A percentile compares a stretch with the other conserved stretches of the same genome.
Evolutionary conservation across 2,329 filamentous ascomycete species (phyloP).

Genomic region (Alternaria postmessia): DNA sequence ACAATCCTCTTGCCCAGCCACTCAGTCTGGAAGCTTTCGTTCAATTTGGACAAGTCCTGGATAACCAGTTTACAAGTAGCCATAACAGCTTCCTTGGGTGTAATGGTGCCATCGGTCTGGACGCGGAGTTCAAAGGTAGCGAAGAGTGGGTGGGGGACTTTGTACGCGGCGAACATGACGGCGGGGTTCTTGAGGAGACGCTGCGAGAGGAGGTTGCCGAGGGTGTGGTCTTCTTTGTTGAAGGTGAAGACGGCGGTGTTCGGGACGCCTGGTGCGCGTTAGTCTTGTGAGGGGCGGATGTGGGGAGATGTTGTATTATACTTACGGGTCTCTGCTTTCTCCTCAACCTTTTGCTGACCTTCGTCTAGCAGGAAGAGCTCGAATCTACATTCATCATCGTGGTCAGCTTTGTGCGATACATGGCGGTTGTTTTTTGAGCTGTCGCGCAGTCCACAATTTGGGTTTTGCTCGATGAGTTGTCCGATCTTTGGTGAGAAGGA

Average conservation of each 20-base stretch:
- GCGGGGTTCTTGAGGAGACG: slow-evolving; percentile 85
- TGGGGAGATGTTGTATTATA: slow-evolving; percentile 21
- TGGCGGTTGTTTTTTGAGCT: slow-evolving; percentile 11
- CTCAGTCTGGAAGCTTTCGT: slow-evolving; percentile 90
- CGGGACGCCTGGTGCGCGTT: slow-evolving; percentile 73
- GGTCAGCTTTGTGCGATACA: slow-evolving; percentile 27
- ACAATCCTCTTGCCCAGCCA: slow-evolving; percentile 50
- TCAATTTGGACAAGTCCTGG: slow-evolving; percentile 78
- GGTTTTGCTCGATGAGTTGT: slow-evolving; percentile 22
- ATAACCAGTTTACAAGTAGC: slow-evolving; percentile 84
- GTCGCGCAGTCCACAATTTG: slow-evolving; percentile 18
- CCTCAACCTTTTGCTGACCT: slow-evolving; percentile 92
- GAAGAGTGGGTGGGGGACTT: slow-evolving; percentile 62
- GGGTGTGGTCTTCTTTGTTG: slow-evolving; percentile 95
- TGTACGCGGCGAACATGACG: slow-evolving; percentile 92
- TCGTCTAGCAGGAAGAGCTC: slow-evolving; percentile 89
- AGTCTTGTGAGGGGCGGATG: slow-evolving; percentile 2
- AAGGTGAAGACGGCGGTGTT: slow-evolving; percentile 96
- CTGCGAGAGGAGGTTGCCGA: slow-evolving; percentile 87
- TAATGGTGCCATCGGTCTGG: slow-evolving; percentile 87
- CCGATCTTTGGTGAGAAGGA: slow-evolving; percentile 14
- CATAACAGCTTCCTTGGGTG: slow-evolving; percentile 87
- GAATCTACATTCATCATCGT: slow-evolving; percentile 67
- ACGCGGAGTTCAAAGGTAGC: slow-evolving; percentile 75
- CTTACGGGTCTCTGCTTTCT: slow-evolving; percentile 88